phyloP scores from a whole-genome alignment of 495 filamentous ascomycete species.

The Astrocystis sublimbata region DNA sequence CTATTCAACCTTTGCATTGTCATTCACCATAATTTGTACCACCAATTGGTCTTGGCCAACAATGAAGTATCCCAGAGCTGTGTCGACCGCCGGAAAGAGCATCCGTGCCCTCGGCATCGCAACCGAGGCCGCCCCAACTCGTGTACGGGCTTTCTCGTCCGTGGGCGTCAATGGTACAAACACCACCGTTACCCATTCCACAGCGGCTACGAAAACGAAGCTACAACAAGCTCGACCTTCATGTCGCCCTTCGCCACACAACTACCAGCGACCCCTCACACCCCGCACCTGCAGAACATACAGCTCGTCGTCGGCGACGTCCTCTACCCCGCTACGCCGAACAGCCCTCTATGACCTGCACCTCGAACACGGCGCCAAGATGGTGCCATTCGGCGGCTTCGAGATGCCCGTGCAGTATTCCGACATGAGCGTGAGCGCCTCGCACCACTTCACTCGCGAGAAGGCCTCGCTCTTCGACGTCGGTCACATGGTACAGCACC shows the following conservation, averaged over 20 bases:
- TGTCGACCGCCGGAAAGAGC: slow-evolving; percentile 28
- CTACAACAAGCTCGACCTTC: slow-evolving; percentile 12
- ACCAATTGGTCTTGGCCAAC: slow-evolving; percentile 33
- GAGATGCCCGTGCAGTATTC: slow-evolving; percentile 90
- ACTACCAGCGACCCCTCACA: background rate
- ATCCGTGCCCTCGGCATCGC: slow-evolving; percentile 19
- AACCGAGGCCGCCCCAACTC: slow-evolving; percentile 3
- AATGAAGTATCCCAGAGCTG: slow-evolving; percentile 37
- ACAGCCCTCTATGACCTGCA: slow-evolving; percentile 88
- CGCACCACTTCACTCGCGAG: slow-evolving; percentile 83
- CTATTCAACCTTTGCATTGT: no score
- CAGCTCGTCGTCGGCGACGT: slow-evolving; percentile 30
- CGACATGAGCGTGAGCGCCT: slow-evolving; percentile 70
- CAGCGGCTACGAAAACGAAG: slow-evolving; percentile 12
- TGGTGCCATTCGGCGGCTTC: slow-evolving; percentile 96
- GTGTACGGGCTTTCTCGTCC: slow-evolving; percentile 21
- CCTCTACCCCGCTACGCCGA: slow-evolving; percentile 49
- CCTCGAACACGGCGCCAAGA: slow-evolving; percentile 75
- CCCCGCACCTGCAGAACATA: slow-evolving; percentile 24
- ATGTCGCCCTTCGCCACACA: slow-evolving; percentile 4
- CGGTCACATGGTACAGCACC: slow-evolving; percentile 69
- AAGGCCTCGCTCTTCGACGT: slow-evolving; percentile 92
- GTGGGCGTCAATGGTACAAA: slow-evolving; percentile 13
- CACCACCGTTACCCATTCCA: background rate
- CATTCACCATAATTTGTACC: no score